A percentile compares a stretch with the other conserved stretches of the same genome.
These are phyloP conservation scores for Coniochaeta sp. DNA, from an alignment of 2,329 filamentous ascomycete species.

Conservation along the genomic window DNA sequence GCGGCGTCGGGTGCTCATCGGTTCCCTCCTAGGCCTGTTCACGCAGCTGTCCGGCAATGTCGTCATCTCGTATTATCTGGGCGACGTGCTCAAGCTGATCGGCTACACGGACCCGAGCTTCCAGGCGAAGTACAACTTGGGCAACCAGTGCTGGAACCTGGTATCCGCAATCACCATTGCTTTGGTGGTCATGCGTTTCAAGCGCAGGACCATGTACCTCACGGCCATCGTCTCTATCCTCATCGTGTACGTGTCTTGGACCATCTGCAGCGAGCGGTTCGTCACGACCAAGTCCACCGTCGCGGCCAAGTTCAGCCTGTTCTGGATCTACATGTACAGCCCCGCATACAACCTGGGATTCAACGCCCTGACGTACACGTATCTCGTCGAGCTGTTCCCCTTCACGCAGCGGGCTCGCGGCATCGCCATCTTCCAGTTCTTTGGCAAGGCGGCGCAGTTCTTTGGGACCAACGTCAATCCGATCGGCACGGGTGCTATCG, in stretches of 20 bases:
- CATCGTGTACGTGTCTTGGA: conserved; percentile 39
- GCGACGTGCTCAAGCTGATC: conserved; percentile 35
- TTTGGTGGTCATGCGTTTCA: conserved; percentile 35
- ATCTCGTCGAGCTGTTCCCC: conserved; percentile 23
- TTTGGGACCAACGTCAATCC: conserved; percentile 24
- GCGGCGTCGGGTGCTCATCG: conserved; percentile 40
- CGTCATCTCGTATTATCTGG: conserved; percentile 43
- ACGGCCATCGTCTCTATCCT: conserved; percentile 43
- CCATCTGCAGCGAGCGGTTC: conserved; percentile 29
- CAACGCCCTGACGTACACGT: conserved; percentile 56
- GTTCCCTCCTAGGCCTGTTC: conserved; percentile 42
- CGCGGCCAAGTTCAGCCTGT: conserved; percentile 32
- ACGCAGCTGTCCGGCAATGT: conserved; percentile 47
- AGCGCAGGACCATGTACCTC: conserved; percentile 42
- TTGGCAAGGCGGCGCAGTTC: conserved; percentile 20
- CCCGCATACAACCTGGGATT: conserved; percentile 59
- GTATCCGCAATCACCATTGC: conserved; percentile 34
- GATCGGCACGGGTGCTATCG: conserved; percentile 19
- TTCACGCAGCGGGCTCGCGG: conserved; percentile 21
- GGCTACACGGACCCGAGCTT: conserved; percentile 32
- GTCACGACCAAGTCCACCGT: conserved; percentile 23
- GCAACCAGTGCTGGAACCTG: conserved; percentile 38
- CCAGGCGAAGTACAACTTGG: conserved; percentile 37
- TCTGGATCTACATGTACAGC: conserved; percentile 55
- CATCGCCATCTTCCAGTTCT: conserved; percentile 25